phyloP scores from a whole-genome alignment of 2,329 filamentous ascomycete genomes.

The Clonostachys chloroleuca region DNA sequence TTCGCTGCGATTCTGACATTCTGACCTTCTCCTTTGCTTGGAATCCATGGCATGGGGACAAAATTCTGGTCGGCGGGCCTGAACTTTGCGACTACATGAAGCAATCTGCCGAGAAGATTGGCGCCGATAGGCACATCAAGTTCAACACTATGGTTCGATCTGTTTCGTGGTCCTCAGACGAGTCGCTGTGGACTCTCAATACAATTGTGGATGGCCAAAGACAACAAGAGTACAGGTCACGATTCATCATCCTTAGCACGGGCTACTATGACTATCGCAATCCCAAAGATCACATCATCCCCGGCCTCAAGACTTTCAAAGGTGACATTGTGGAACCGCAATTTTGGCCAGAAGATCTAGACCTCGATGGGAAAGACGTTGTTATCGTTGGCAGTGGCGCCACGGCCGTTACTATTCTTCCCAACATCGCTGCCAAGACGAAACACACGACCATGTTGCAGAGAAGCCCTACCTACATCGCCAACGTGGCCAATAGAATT shows the following conservation, averaged over 20 bases:
- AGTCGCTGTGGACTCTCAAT: constrained; percentile 47
- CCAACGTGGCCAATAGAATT: constrained; percentile 39
- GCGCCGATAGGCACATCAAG: constrained; percentile 46
- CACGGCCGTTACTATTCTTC: constrained; percentile 71
- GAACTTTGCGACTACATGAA: constrained; percentile 46
- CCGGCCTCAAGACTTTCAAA: constrained; percentile 60
- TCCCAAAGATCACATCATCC: constrained; percentile 54
- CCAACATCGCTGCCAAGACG: constrained; percentile 59
- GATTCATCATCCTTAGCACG: constrained; percentile 46
- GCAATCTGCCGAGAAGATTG: constrained; percentile 38
- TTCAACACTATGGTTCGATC: constrained; percentile 39
- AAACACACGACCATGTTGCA: constrained; percentile 71
- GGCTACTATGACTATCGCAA: constrained; percentile 68
- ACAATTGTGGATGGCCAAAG: constrained; percentile 19
- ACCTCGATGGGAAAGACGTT: constrained; percentile 60
- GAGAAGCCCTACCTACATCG: constrained; percentile 66
- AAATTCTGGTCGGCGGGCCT: constrained; percentile 42
- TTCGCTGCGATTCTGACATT: constrained; percentile 58
- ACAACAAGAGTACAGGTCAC: constrained; percentile 4
- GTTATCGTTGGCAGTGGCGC: constrained; percentile 72
- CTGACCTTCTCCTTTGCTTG: constrained; percentile 60
- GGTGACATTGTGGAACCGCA: constrained; percentile 63
- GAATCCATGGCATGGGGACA: constrained; percentile 58
- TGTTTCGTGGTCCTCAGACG: constrained; percentile 45
- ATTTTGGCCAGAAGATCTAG: constrained; percentile 65